phyloP scores from a whole-genome alignment of 2,329 filamentous ascomycete species.

The Penicillium corylophilum region DNA sequence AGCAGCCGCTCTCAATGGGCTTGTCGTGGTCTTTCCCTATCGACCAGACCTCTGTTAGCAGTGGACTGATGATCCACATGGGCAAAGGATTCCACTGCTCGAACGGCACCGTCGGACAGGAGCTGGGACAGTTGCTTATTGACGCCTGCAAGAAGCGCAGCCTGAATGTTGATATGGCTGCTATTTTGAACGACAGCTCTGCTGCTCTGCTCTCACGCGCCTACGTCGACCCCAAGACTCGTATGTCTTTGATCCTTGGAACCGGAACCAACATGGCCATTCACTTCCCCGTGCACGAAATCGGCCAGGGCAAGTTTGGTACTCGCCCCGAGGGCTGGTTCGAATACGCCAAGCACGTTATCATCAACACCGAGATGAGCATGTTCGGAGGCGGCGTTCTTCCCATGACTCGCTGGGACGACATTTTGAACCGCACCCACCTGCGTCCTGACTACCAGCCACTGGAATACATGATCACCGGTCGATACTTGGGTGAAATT shows the following conservation, averaged over 20 bases:
- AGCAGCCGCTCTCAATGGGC: conserved; percentile 54
- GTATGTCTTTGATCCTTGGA: conserved; percentile 63
- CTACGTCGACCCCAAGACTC: conserved; percentile 59
- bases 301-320: conserved; percentile 58
- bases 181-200: conserved; percentile 64
- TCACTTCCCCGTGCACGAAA: conserved; percentile 56
- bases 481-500: conserved; percentile 64
- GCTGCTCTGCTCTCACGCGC: conserved; percentile 62
- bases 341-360: conserved; percentile 57
- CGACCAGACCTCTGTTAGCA: conserved; percentile 61
- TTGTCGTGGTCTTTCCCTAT: conserved; percentile 67
- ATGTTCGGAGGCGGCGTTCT: conserved; percentile 62
- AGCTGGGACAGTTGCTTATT: conserved; percentile 60
- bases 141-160: conserved; percentile 55
- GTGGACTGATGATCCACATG: conserved; percentile 60
- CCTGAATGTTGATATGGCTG: conserved; percentile 59
- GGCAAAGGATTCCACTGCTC: conserved; percentile 65
- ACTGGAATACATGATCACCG: conserved; percentile 63
- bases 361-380: conserved; percentile 65
- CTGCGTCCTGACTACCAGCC: conserved; percentile 63
- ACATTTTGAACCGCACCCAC: conserved; percentile 58
- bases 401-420: conserved; percentile 62
- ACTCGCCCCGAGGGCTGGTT: conserved; percentile 55
- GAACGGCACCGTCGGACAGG: conserved; percentile 58
- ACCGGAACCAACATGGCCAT: conserved; percentile 66